Evolutionary conservation across 495 filamentous ascomycete genomes (phyloP).

Genomic region (Bathelium albidoporum): DNA sequence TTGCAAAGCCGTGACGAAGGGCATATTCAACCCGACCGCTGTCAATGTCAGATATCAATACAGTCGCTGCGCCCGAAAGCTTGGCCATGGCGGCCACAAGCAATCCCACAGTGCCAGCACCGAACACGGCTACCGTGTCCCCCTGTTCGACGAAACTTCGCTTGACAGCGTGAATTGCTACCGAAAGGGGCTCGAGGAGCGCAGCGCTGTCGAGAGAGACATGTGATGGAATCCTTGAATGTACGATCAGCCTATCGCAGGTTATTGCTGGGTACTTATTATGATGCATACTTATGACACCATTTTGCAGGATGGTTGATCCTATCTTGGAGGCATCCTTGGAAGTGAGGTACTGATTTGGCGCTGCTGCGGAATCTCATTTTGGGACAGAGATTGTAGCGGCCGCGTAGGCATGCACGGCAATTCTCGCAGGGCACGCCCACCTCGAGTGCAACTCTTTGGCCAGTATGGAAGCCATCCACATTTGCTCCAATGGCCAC

Average conservation of each 20-base stretch:
- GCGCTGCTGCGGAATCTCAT: slow-evolving; percentile 74
- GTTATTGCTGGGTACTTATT: slow-evolving; percentile 6
- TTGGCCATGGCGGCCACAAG: slow-evolving; percentile 60
- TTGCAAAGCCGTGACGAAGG: slow-evolving; percentile 54
- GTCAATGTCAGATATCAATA: slow-evolving; percentile 75
- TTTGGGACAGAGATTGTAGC: slow-evolving; percentile 74
- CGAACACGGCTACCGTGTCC: slow-evolving; percentile 59
- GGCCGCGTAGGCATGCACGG: slow-evolving; percentile 50
- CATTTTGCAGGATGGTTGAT: slow-evolving; percentile 66
- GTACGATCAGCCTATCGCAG: slow-evolving; percentile 14
- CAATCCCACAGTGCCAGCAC: slow-evolving; percentile 71
- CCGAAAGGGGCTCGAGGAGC: slow-evolving; percentile 66
- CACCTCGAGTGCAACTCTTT: slow-evolving; percentile 22
- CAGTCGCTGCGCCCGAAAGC: slow-evolving; percentile 52
- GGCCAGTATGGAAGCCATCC: slow-evolving; percentile 27
- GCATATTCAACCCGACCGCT: slow-evolving; percentile 62
- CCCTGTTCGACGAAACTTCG: slow-evolving; percentile 45
- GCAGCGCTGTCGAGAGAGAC: slow-evolving; percentile 64
- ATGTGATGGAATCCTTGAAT: slow-evolving; percentile 43
- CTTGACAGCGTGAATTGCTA: slow-evolving; percentile 64
- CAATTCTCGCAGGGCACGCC: slow-evolving; percentile 57
- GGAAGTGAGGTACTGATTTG: slow-evolving; percentile 65
- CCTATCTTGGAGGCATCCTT: slow-evolving; percentile 72
- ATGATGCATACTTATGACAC: slow-evolving; percentile 44
- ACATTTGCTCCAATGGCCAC: slow-evolving; percentile 41